A percentile compares a stretch with the other conserved stretches of the same genome.
Conservation (phyloP, 805 yeast species). For the Starmerella vaccinii region DNA sequence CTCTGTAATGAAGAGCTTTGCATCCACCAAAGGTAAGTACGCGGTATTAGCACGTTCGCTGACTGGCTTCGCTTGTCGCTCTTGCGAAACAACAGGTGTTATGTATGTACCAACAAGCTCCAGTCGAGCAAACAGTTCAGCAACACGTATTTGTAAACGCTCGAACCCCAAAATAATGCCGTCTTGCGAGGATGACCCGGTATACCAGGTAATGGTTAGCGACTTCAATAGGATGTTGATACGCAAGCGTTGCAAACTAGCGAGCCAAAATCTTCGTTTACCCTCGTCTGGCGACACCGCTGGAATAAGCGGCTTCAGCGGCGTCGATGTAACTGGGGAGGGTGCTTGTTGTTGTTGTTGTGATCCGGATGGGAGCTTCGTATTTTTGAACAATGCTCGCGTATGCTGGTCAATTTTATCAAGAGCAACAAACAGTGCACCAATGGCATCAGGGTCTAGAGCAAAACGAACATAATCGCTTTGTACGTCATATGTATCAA, state of each 20-base stretch:
- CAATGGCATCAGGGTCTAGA: conserved; percentile 22
- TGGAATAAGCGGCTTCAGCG: background rate
- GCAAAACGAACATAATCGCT: conserved; percentile 20
- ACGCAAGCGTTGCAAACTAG: conserved; percentile 13
- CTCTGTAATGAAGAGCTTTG: conserved; percentile 15
- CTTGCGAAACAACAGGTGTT: conserved; percentile 38
- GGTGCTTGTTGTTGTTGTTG: background rate
- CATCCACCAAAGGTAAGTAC: conserved; percentile 26
- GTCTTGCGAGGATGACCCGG: conserved; percentile 32
- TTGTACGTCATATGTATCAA: conserved; percentile 10
- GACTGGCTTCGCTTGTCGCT: conserved; percentile 19
- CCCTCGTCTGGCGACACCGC: background rate
- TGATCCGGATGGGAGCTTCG: background rate
- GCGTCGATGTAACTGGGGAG: background rate
- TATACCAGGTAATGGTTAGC: conserved; percentile 67
- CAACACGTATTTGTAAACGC: conserved; percentile 54
- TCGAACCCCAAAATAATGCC: conserved; percentile 78
- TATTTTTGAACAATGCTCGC: conserved; percentile 6
- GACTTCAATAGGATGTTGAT: conserved; percentile 32
- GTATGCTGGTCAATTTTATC: conserved; percentile 13
- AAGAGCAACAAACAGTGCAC: conserved; percentile 17
- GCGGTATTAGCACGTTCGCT: conserved; percentile 25
- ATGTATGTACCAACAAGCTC: conserved; percentile 59
- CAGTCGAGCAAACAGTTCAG: conserved; percentile 53
- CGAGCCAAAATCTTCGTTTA: background rate